phyloP scores from a whole-genome alignment of 23 red algal species.

The Gracilaria domingensis region DNA sequence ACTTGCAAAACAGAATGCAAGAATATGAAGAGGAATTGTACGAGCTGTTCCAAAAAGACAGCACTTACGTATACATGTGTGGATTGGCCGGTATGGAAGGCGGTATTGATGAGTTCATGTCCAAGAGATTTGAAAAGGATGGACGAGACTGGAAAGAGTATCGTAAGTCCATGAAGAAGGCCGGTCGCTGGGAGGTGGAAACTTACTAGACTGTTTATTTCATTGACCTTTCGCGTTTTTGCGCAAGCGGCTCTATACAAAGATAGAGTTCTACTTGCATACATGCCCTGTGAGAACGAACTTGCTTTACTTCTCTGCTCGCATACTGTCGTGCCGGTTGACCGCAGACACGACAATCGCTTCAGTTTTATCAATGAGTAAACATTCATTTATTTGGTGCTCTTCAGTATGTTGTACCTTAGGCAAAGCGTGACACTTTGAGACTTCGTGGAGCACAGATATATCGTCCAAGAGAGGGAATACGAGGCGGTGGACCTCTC shows the following conservation, averaged over 20 bases:
- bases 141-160: slow-evolving; percentile 85
- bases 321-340: not conserved
- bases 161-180: slow-evolving; percentile 93
- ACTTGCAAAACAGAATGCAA: slow-evolving; percentile 95
- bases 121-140: slow-evolving; percentile 77
- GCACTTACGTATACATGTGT: slow-evolving; percentile 98
- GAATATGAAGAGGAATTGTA: slow-evolving; percentile 94
- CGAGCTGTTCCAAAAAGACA: slow-evolving; percentile 87
- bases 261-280: not conserved
- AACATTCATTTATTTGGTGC: not conserved
- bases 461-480: too few relatives aligned
- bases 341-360: not conserved
- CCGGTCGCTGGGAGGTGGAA: slow-evolving; percentile 83
- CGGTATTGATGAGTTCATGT: slow-evolving; percentile 93
- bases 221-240: not conserved
- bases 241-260: not conserved
- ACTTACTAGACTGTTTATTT: slow-evolving; percentile 70
- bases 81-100: slow-evolving; percentile 95
- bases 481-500: too few relatives aligned
- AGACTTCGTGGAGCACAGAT: too few relatives aligned
- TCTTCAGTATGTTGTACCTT: too few relatives aligned
- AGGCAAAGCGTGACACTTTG: too few relatives aligned
- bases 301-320: not conserved
- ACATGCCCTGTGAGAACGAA: not conserved
- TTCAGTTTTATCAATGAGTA: not conserved